Evolutionary conservation across 805 yeast species (phyloP).

Genomic region (Candida manassasensis): DNA sequence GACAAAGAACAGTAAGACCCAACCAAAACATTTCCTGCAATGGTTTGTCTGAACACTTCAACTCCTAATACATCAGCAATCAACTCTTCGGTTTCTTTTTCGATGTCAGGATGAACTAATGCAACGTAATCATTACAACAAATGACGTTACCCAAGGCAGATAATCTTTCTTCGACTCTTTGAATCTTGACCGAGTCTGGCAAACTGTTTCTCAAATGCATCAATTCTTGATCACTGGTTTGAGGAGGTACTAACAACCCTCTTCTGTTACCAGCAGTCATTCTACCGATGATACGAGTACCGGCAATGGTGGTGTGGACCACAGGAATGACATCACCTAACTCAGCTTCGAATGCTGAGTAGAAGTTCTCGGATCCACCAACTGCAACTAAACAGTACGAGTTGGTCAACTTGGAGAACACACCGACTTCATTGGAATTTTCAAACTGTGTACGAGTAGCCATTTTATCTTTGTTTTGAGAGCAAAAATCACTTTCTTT

Average conservation of each 20-base stretch:
- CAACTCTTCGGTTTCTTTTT: conserved; percentile 97
- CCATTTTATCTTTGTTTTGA: conserved; percentile 23
- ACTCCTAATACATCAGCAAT: conserved; percentile 98
- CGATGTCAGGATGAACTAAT: conserved; percentile 97
- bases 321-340: conserved; percentile 94
- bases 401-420: conserved; percentile 90
- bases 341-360: conserved; percentile 95
- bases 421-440: conserved; percentile 73
- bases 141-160: conserved; percentile 96
- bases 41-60: conserved; percentile 98
- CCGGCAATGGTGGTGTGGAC: conserved; percentile 98
- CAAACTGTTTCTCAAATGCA: conserved; percentile 92
- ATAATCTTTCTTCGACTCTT: conserved; percentile 94
- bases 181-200: conserved; percentile 95
- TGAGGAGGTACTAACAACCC: conserved; percentile 96
- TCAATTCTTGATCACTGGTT: conserved; percentile 96
- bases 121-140: conserved; percentile 99
- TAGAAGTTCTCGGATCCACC: conserved; percentile 85
- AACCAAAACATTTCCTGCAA: conserved; percentile 95
- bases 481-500: no score
- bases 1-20: conserved; percentile 94
- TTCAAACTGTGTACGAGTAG: conserved; percentile 46
- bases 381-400: conserved; percentile 92
- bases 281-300: conserved; percentile 94
- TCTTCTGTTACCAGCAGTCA: conserved; percentile 98